A percentile compares a stretch with the other conserved stretches of the same genome.
phyloP scores from a whole-genome alignment of 2,329 filamentous ascomycete species.

The Claviceps fusiformis region DNA sequence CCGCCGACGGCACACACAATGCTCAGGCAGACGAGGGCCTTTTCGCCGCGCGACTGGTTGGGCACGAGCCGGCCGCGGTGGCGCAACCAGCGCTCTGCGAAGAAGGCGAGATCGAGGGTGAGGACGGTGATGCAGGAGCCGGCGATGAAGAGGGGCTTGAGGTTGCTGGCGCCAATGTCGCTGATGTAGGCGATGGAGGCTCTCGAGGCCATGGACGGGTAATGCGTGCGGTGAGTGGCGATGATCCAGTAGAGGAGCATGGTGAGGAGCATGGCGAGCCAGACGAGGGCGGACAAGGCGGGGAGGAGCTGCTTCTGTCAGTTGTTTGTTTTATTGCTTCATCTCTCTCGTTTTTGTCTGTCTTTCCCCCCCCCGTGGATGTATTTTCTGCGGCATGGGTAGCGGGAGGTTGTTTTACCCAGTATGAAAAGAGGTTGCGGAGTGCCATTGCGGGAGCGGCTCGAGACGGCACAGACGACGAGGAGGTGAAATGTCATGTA shows the following conservation, averaged over 20 bases:
- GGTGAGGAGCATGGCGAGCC: slow-evolving; percentile 54
- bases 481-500: not conserved
- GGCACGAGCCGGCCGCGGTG: slow-evolving; percentile 66
- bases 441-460: slow-evolving; percentile 16
- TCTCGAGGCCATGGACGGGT: slow-evolving; percentile 41
- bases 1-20: slow-evolving; percentile 62
- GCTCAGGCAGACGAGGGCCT: slow-evolving; percentile 44
- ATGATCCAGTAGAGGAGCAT: slow-evolving; percentile 59
- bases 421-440: slow-evolving; percentile 23
- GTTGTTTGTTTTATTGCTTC: not conserved
- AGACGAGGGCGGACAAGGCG: slow-evolving; percentile 50
- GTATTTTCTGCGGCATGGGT: not conserved
- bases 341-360: not conserved
- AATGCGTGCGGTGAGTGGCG: slow-evolving; percentile 38
- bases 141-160: slow-evolving; percentile 69
- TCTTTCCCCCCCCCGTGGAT: not conserved
- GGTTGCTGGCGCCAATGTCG: slow-evolving; percentile 44
- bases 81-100: slow-evolving; percentile 72
- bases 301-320: slow-evolving; percentile 41
- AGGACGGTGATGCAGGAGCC: slow-evolving; percentile 60
- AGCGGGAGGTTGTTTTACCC: slow-evolving; percentile 17
- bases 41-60: slow-evolving; percentile 52
- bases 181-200: slow-evolving; percentile 62
- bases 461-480: not conserved
- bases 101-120: slow-evolving; percentile 68